Conservation (phyloP, 805 yeast genomes). For the Maudiozyma barnettii region DNA sequence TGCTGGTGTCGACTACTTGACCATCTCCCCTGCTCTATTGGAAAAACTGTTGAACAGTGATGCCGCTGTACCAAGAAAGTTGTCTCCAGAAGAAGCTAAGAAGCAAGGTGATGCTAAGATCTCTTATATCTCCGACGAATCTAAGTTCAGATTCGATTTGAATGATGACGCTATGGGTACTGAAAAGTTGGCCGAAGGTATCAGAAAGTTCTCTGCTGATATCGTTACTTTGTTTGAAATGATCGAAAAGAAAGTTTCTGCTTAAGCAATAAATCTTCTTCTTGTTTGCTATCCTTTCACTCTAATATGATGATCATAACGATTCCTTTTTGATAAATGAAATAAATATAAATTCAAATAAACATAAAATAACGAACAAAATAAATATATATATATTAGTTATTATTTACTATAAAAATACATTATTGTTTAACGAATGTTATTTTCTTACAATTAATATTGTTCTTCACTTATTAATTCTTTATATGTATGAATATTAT, state of each 20-base stretch:
- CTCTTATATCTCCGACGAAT: conserved; percentile 72
- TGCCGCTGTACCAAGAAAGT: conserved; percentile 70
- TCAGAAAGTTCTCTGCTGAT: conserved; percentile 91
- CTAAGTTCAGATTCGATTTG: conserved; percentile 77
- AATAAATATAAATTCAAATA: background rate
- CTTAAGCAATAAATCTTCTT: conserved; percentile 15
- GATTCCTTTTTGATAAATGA: background rate
- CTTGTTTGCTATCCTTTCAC: background rate
- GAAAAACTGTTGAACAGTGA: conserved; percentile 76
- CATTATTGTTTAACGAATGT: too few species aligned
- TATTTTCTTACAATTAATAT: too few species aligned
- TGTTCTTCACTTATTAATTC: too few species aligned
- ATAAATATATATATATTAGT: background rate
- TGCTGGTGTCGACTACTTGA: conserved; percentile 94
- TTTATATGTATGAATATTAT: too few species aligned
- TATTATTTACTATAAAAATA: background rate
- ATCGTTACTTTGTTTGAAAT: conserved; percentile 66
- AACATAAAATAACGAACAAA: background rate
- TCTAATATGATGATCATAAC: background rate
- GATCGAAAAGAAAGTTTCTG: conserved; percentile 49
- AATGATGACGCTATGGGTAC: conserved; percentile 98
- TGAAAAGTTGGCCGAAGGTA: conserved; percentile 95
- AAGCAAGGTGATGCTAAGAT: conserved; percentile 52
- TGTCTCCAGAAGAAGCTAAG: conserved; percentile 59
- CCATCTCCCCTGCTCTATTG: conserved; percentile 87